Percentiles rank a stretch among this genome's conserved stretches.
Conservation (phyloP, 2,329 filamentous ascomycete species). For the Lachnellula occidentalis region DNA sequence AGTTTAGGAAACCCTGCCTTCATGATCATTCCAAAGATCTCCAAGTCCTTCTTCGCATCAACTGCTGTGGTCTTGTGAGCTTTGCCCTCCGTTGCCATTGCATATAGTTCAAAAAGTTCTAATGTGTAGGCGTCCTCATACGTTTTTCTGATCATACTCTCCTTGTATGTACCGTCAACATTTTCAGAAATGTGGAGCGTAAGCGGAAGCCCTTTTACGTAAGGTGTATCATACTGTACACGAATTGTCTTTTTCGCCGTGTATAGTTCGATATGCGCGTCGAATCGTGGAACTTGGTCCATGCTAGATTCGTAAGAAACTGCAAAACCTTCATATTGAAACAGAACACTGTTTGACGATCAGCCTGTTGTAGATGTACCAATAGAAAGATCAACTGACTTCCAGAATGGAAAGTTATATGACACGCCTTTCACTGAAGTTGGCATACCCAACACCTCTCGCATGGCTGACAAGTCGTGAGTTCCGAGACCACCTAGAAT, state of each 20-base stretch:
- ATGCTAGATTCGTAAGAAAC: slow-evolving; percentile 54
- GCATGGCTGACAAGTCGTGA: slow-evolving; percentile 50
- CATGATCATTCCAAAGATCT: slow-evolving; percentile 17
- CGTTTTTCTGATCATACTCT: slow-evolving; percentile 25
- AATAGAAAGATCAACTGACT: neutral
- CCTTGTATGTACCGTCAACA: slow-evolving; percentile 37
- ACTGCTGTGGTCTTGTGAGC: slow-evolving; percentile 29
- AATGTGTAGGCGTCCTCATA: slow-evolving; percentile 40
- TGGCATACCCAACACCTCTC: slow-evolving; percentile 46
- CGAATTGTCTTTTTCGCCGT: slow-evolving; percentile 47
- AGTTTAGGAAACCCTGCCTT: neutral
- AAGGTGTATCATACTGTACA: slow-evolving; percentile 52
- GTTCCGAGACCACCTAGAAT: slow-evolving; percentile 45
- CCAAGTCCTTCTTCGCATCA: slow-evolving; percentile 26
- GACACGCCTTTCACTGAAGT: slow-evolving; percentile 40
- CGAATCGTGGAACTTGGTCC: slow-evolving; percentile 46
- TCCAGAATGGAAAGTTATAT: slow-evolving; percentile 36
- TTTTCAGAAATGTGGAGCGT: slow-evolving; percentile 39
- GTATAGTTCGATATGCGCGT: slow-evolving; percentile 49
- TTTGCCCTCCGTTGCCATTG: slow-evolving; percentile 26
- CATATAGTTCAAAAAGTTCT: slow-evolving; percentile 34
- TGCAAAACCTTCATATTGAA: slow-evolving; percentile 35
- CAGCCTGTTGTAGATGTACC: neutral
- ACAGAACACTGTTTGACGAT: neutral
- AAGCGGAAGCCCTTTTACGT: slow-evolving; percentile 48